Evolutionary conservation across 352 stramenopile genomes (phyloP), one percentile per base, ranked within the genome.

Genomic region (Pythium biforme): DNA sequence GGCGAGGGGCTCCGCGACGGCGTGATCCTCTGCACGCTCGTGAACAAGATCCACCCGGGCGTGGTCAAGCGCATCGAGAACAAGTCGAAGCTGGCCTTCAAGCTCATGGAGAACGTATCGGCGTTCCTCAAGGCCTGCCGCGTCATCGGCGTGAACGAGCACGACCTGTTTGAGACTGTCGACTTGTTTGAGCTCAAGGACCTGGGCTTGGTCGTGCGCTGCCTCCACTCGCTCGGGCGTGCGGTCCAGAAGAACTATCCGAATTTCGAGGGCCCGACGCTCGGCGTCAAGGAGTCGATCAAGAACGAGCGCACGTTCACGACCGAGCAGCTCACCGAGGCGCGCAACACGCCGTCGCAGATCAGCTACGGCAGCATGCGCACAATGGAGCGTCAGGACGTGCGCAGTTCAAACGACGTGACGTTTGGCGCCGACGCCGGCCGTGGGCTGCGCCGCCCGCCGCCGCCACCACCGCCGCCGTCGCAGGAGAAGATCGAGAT

Each of bases 31-130:
- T 97, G 89, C 69, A 70, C 86, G 12, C 75, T 92, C 23, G 83
- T 86, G 37, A 97, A 97, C 62, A 78, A 76, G 64, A 89, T 96
- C 59, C 70, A 92, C 46, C 72, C 82, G 17, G 71, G 70, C 50
- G 55, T 89, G 14, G 74, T 95, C 20, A 70, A 68, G 58, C 82
- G 85, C 62, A 76, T 95, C 33, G 83, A 95, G 68, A 89, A 69
- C 50, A 85, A 92, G 62, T 96, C 87, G 19, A 90, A 78, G 57
- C 91, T 97, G 82, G 82, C 88, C 15, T 98, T 98, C 75, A 96
- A 96, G 79, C 83, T 95, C 55, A 96, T 97, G 89, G 90, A 97
- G 66, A 96, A 97, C 62, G 86, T 97, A 39, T 89, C 84, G 49
- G 69, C 72, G 22, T 97, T 96, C 62, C 61, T 97, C 59, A 81